Evolutionary conservation across 176 grass and related monocot genomes (phyloP).

Genomic region (Avena atlantica): DNA sequence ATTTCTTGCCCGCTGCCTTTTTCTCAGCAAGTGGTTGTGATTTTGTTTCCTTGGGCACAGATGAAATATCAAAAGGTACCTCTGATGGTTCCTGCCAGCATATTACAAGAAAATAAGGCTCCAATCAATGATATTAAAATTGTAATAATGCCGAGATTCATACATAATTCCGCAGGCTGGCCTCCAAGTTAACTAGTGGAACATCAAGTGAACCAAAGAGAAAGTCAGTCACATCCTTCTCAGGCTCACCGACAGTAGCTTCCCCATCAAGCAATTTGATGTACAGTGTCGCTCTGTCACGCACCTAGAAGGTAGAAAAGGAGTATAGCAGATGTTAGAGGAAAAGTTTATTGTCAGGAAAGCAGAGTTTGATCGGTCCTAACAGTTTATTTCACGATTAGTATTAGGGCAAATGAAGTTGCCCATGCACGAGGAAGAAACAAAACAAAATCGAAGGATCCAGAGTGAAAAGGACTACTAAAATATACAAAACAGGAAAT

Average conservation of each 20-base stretch:
- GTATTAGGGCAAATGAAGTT: constrained; percentile 4
- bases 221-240: constrained; percentile 85
- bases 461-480: background rate
- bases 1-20: constrained; percentile 90
- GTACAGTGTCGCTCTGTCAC: constrained; percentile 93
- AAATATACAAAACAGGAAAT: constrained; percentile 14
- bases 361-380: background rate
- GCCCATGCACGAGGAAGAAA: constrained; percentile 31
- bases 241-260: constrained; percentile 68
- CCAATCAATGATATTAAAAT: constrained; percentile 1
- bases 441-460: background rate
- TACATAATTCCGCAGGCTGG: constrained; percentile 88
- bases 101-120: constrained; percentile 33
- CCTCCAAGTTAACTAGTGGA: constrained; percentile 92
- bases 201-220: constrained; percentile 96
- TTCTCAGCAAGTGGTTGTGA: constrained; percentile 92
- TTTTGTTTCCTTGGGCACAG: constrained; percentile 81
- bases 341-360: background rate
- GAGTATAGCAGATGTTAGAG: constrained; percentile 25
- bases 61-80: constrained; percentile 83
- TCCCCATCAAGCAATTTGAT: constrained; percentile 75
- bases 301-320: constrained; percentile 60
- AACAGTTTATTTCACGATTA: constrained; percentile 7
- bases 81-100: constrained; percentile 79
- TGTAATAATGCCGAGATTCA: constrained; percentile 29